Percentiles rank a stretch among this genome's conserved stretches.
Evolutionary conservation across 257 asterid species (phyloP).

Genomic region (Cinchona pubescens): DNA sequence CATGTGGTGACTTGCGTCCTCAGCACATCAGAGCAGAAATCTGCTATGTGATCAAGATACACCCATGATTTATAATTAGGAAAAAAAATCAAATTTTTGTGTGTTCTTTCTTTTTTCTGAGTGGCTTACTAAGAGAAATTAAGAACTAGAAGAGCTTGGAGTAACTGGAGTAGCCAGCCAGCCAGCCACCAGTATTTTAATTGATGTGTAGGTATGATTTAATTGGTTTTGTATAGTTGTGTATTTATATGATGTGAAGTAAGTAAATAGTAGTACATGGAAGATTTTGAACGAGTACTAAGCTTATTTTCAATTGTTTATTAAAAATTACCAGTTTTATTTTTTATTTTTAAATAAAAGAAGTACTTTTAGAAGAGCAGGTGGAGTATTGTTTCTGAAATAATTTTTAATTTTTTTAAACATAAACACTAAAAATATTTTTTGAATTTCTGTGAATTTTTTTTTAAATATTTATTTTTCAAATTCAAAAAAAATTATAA

Average conservation of each 20-base stretch:
- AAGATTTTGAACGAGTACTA: conserved; percentile 1
- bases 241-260: conserved; percentile 18
- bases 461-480: too few species aligned
- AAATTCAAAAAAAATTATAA: too few species aligned
- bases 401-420: too few species aligned
- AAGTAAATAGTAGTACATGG: neutral
- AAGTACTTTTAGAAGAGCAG: too few species aligned
- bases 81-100: neutral
- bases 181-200: neutral
- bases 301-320: too few species aligned
- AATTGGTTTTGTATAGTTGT: neutral
- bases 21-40: conserved; percentile 35
- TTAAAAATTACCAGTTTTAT: too few species aligned
- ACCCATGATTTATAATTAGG: conserved; percentile 38
- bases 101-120: neutral
- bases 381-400: too few species aligned
- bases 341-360: too few species aligned
- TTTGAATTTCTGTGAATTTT: too few species aligned
- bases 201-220: neutral
- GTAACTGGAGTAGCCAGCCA: neutral
- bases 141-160: neutral
- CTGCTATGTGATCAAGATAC: conserved; percentile 52
- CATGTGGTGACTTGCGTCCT: conserved; percentile 18
- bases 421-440: too few species aligned
- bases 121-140: neutral